Evolutionary conservation across 192 early-diverging fungal genomes (phyloP), one percentile per base, ranked within the genome.

Genomic region (Linnemannia exigua): DNA sequence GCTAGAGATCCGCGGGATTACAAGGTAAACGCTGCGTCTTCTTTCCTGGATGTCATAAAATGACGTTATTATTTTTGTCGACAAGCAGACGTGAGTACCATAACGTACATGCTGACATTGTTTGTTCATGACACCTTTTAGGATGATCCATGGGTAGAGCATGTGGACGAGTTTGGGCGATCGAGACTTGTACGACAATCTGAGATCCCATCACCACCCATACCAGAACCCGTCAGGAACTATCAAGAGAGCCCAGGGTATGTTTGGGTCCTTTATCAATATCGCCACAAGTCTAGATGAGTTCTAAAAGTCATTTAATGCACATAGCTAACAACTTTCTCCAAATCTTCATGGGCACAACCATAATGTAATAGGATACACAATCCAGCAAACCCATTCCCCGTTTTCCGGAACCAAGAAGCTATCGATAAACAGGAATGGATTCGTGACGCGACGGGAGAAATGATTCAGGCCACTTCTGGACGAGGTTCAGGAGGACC

Each of bases 141-240:
- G 72, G 88, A 89, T 44, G 94, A 96, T 92, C 93, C 94, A 20
- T 94, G 94, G 93, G 91, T 96, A 1, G 94, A 95, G 41, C 91
- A 94, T 70, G 85, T 90, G 0, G 95, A 96, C 84, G 93, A 95
- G 71, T 96, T 93, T 93, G 95, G 95, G 15, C 81, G 95, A 25
- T 92, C 94, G 44, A 87, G 93, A 28, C 79, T 94, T 2, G 89
- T 93, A 19, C 89, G 93, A 25, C 88, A 88, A 71, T 92, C 92
- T 68, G 85, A 95, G 80, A 78, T 90, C 15, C 90, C 88, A 37
- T 54, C 66, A 73, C 70, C 66, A 36, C 38, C 22, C 15, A 35
- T 46, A 46, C 72, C 81, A 36, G 25, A 78, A 33, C 54, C 74
- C 11, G 41, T 20, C 25, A n/a, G 20, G 9, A 47, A 76, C 20